Percentiles rank a stretch among this genome's conserved stretches.
Conservation (phyloP, 1,139 yeast species). For the Tardiomyces digboiensis region DNA sequence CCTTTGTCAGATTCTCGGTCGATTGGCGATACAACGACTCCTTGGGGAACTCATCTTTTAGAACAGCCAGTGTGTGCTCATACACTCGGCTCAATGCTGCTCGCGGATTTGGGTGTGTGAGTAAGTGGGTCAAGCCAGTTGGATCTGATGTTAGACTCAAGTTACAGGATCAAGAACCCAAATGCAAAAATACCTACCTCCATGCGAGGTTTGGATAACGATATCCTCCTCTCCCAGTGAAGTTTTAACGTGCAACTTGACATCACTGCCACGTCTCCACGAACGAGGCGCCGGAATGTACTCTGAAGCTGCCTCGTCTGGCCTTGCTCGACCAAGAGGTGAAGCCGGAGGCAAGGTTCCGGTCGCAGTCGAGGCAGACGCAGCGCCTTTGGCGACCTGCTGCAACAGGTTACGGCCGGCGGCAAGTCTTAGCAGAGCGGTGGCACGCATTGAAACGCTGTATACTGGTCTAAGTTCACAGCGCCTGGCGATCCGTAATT, state of each 20-base stretch:
- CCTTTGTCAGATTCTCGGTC: constrained; percentile 60
- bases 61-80: constrained; percentile 53
- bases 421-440: neutral
- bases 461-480: no score
- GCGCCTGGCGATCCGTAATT: no score
- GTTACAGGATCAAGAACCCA: neutral
- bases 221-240: constrained; percentile 9
- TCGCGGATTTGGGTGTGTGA: constrained; percentile 77
- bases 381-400: neutral
- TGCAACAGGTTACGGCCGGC: neutral
- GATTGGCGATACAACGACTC: constrained; percentile 70
- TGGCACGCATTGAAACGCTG: neutral
- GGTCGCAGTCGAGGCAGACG: neutral
- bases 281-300: neutral
- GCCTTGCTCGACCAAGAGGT: neutral
- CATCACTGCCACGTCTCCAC: constrained; percentile 5
- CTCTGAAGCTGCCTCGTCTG: neutral
- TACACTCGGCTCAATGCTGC: constrained; percentile 69
- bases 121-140: constrained; percentile 72
- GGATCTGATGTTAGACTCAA: constrained; percentile 22
- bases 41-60: constrained; percentile 54
- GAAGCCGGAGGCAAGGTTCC: neutral
- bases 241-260: constrained; percentile 13
- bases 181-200: neutral
- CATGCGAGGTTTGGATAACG: neutral